Percentiles rank a stretch among this genome's conserved stretches.
Conservation (phyloP, 2,329 filamentous ascomycete species). For the Colletotrichum sp. region DNA sequence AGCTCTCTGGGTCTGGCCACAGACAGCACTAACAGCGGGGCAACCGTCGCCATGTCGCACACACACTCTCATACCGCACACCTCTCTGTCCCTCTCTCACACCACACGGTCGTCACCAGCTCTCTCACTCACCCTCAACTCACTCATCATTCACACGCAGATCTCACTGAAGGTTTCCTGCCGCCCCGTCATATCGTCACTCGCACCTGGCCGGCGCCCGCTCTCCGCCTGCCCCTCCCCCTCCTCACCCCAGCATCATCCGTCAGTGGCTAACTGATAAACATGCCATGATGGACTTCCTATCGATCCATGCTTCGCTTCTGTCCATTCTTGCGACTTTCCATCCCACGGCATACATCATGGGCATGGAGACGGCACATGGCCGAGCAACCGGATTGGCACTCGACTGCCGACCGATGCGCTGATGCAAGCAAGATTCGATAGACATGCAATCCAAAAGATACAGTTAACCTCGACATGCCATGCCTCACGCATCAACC, state of each 20-base stretch:
- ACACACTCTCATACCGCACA: not conserved
- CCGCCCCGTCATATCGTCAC: constrained; percentile 7
- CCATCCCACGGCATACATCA: not conserved
- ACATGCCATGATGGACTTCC: constrained; percentile 13
- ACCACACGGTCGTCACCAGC: not conserved
- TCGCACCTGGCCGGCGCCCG: not conserved
- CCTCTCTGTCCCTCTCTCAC: not conserved
- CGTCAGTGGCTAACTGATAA: constrained; percentile 15
- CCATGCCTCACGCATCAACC: not conserved
- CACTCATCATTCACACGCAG: not conserved
- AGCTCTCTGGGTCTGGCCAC: not conserved
- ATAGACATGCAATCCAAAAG: not conserved
- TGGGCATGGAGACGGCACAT: not conserved
- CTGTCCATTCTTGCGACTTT: not conserved
- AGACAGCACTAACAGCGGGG: constrained; percentile 14
- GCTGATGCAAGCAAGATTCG: not conserved
- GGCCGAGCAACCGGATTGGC: not conserved
- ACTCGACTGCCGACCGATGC: not conserved
- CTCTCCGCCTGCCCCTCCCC: not conserved
- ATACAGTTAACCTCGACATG: constrained; percentile 7
- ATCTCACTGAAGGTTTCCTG: constrained; percentile 8
- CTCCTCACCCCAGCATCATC: constrained; percentile 1
- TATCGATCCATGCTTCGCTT: not conserved
- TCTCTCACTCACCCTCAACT: not conserved
- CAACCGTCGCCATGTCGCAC: not conserved